These are phyloP conservation scores for Phlebiopsis gigantea DNA, from an alignment of 768 basidiomycete genomes.

Conservation along the genomic window DNA sequence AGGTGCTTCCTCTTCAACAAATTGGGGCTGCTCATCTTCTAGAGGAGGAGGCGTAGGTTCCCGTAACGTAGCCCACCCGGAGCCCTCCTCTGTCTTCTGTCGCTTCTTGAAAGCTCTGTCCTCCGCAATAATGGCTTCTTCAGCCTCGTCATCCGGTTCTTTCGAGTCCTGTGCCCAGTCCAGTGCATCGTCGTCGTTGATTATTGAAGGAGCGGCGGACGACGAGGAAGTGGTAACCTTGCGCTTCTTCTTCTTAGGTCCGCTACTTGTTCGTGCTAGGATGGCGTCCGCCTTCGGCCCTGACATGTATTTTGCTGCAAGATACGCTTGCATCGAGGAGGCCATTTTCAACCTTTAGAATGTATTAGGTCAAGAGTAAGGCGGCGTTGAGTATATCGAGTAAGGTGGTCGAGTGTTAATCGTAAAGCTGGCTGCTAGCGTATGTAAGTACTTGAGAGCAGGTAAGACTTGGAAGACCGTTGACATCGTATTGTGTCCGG, in stretches of 20 bases:
- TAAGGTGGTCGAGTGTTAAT: too few species aligned
- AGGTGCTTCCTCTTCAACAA: constrained; percentile 38
- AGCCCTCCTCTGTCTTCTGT: constrained; percentile 39
- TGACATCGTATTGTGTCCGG: too few species aligned
- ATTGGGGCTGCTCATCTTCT: constrained; percentile 64
- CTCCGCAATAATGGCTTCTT: constrained; percentile 63
- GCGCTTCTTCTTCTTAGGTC: constrained; percentile 62
- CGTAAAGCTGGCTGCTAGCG: too few species aligned
- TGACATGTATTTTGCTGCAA: constrained; percentile 93
- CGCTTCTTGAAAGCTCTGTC: constrained; percentile 82
- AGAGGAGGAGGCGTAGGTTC: constrained; percentile 48
- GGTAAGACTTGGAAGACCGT: too few species aligned
- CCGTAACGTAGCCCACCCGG: constrained; percentile 67
- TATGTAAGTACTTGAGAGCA: too few species aligned
- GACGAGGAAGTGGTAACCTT: constrained; percentile 24
- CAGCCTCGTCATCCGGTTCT: constrained; percentile 47
- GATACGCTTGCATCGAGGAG: constrained; percentile 64
- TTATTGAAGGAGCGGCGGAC: constrained; percentile 22
- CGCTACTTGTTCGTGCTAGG: constrained; percentile 50
- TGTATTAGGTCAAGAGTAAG: not conserved
- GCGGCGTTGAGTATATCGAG: too few species aligned
- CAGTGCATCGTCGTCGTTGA: constrained; percentile 59
- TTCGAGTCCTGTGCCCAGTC: constrained; percentile 53
- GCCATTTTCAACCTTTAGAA: constrained; percentile 7
- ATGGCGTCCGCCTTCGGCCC: constrained; percentile 96